Conservation (phyloP, 2,329 filamentous ascomycete species). For the Monosporascus ibericus region DNA sequence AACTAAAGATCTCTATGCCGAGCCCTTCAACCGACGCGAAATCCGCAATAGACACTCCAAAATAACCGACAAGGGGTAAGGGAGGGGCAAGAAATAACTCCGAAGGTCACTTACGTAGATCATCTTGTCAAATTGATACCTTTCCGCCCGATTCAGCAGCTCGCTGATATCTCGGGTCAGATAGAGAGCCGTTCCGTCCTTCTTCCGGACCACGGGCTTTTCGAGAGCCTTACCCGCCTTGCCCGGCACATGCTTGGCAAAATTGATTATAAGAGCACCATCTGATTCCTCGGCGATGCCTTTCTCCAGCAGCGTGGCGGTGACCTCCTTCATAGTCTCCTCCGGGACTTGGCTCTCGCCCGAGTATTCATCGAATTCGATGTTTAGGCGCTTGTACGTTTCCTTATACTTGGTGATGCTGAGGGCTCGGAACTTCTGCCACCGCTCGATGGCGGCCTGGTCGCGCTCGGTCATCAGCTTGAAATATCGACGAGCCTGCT, state of each 20-base stretch:
- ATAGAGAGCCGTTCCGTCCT: conserved; percentile 70
- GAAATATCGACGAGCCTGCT: conserved; percentile 56
- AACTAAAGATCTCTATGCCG: not conserved
- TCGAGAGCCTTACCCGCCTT: conserved; percentile 65
- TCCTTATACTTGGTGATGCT: conserved; percentile 53
- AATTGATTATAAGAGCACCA: conserved; percentile 69
- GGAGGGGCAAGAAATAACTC: not conserved
- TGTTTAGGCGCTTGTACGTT: conserved; percentile 54
- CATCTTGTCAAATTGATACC: conserved; percentile 67
- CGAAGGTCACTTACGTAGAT: conserved; percentile 47
- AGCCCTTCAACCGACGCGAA: not conserved
- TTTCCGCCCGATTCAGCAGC: conserved; percentile 56
- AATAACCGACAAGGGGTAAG: not conserved
- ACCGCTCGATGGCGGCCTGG: conserved; percentile 47
- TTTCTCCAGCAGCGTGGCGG: conserved; percentile 56
- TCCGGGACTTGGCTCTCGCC: conserved; percentile 69
- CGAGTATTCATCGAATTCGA: conserved; percentile 59
- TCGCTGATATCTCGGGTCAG: conserved; percentile 74
- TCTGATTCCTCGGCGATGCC: conserved; percentile 62
- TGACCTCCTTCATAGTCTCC: conserved; percentile 59
- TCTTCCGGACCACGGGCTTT: conserved; percentile 65
- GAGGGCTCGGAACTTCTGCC: conserved; percentile 52
- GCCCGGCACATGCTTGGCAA: conserved; percentile 59
- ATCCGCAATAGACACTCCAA: not conserved
- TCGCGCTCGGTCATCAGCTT: conserved; percentile 57